Evolutionary conservation across 2,329 filamentous ascomycete species (phyloP), one percentile per base, ranked within the genome.

Genomic region (Sporothrix brasiliensis): DNA sequence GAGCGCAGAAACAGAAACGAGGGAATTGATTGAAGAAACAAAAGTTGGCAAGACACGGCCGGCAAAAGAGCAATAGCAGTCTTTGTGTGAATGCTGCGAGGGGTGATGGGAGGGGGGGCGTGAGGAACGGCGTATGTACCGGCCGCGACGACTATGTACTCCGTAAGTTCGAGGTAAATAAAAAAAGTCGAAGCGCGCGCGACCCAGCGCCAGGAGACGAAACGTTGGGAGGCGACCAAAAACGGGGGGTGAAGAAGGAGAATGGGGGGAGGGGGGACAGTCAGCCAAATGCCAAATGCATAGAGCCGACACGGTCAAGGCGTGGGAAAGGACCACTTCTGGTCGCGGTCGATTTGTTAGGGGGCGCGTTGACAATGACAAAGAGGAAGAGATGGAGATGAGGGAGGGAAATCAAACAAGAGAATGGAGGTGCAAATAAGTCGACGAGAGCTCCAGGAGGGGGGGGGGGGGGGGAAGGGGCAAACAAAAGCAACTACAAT

Each of bases 171-270:
- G 39, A 54, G 34, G 54, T 30, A 19, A n/a, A 27, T 16, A 49
- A 49, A 44, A 34, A 58, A 53, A 41, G 69, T 58, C 63, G 69
- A 67, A 67, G 69, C 63, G 69, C 69, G 69, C 69, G 69, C 69
- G 63, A 70, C 69, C 30, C 41, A 58, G 53, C 44, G 60, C 24
- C 24, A 70, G 39, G 24, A 27, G 68, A 67, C 52, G 61, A 65
- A 49, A 58, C 50, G 66, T 58, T 47, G 68, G 39, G 60, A 58
- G 56, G 58, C 60, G 60, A 56, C n/a, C 16, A 65, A 44, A 52
- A 58, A 34, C 30, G 50, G 44, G 27, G 50, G 60, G 50, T 54
- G 50, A 52, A 44, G 47, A 47, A 47, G 49, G 49, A 49, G n/a
- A 30, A 21, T 6, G 39, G 47, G 14, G 2, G 21, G 49, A 69